These are phyloP conservation scores for Porodaedalea pini DNA, from an alignment of 1,284 basidiomycete species.

Conservation along the genomic window DNA sequence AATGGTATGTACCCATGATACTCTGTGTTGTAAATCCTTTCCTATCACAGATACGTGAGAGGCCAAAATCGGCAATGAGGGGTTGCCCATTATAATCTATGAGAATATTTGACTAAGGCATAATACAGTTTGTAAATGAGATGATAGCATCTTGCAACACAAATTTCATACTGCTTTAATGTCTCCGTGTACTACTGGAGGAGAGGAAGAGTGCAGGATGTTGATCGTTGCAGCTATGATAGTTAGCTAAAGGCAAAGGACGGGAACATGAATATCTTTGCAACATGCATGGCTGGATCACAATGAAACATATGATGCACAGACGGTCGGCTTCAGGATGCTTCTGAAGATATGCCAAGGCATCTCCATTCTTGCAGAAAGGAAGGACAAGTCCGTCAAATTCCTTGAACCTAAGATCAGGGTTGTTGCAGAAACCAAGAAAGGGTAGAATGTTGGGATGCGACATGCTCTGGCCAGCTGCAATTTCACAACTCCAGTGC, in stretches of 20 bases:
- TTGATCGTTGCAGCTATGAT: not conserved
- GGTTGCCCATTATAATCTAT: not conserved
- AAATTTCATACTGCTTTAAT: slow-evolving; percentile 3
- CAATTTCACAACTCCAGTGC: too few species aligned
- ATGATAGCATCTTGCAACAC: not conserved
- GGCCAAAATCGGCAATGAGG: slow-evolving; percentile 2
- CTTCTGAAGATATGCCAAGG: not conserved
- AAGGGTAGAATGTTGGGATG: too few species aligned
- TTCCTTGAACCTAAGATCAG: too few species aligned
- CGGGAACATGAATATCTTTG: not conserved
- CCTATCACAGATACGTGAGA: slow-evolving; percentile 2
- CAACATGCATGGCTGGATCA: not conserved
- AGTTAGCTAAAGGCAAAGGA: not conserved
- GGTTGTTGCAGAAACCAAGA: too few species aligned
- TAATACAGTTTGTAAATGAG: not conserved
- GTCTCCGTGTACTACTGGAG: slow-evolving; percentile 8
- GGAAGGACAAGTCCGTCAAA: too few species aligned
- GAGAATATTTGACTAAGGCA: slow-evolving; percentile 1
- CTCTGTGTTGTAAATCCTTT: not conserved
- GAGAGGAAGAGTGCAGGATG: not conserved
- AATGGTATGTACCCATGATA: not conserved
- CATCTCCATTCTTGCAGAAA: not conserved
- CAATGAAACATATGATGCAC: not conserved
- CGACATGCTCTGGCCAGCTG: too few species aligned
- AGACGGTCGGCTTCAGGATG: slow-evolving; percentile 2